These are phyloP conservation scores for Carallia pectinifolia DNA, from an alignment of 345 rosid species.

Conservation along the genomic window DNA sequence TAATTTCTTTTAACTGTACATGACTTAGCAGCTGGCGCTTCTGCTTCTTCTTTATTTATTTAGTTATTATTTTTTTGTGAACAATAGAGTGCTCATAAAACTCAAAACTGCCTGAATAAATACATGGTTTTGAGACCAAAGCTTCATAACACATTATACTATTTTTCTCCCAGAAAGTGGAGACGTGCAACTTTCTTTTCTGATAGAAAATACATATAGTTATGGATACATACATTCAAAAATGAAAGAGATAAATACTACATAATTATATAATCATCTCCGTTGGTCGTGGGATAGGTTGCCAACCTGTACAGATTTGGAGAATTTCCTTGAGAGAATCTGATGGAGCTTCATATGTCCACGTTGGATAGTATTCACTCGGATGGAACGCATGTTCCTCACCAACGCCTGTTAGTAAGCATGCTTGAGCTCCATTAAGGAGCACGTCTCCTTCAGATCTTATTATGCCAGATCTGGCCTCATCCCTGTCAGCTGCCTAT, in stretches of 20 bases:
- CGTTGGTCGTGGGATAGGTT: constrained; percentile 45
- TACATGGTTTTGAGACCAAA: too few species aligned
- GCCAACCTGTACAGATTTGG: constrained; percentile 64
- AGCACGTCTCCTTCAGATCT: constrained; percentile 60
- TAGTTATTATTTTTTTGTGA: too few species aligned
- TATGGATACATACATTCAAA: background rate
- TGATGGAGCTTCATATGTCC: constrained; percentile 56
- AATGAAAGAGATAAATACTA: too few species aligned
- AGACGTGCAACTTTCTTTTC: too few species aligned
- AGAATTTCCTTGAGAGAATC: constrained; percentile 54
- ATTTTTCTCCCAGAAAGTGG: too few species aligned
- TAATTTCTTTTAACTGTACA: too few species aligned
- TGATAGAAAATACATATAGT: too few species aligned
- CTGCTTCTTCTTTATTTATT: too few species aligned
- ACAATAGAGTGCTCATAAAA: too few species aligned
- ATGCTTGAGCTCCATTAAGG: constrained; percentile 54
- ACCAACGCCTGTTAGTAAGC: constrained; percentile 33
- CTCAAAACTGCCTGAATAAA: too few species aligned
- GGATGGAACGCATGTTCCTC: constrained; percentile 56
- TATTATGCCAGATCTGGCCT: constrained; percentile 54
- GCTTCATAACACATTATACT: too few species aligned
- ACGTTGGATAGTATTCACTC: constrained; percentile 48
- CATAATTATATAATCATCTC: constrained; percentile 23
- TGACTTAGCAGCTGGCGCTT: too few species aligned
- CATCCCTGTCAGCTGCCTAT: constrained; percentile 57